Percentiles rank a stretch among this genome's conserved stretches.
Evolutionary conservation across 257 asterid species (phyloP).

Genomic region (Cynanchum wilfordii): DNA sequence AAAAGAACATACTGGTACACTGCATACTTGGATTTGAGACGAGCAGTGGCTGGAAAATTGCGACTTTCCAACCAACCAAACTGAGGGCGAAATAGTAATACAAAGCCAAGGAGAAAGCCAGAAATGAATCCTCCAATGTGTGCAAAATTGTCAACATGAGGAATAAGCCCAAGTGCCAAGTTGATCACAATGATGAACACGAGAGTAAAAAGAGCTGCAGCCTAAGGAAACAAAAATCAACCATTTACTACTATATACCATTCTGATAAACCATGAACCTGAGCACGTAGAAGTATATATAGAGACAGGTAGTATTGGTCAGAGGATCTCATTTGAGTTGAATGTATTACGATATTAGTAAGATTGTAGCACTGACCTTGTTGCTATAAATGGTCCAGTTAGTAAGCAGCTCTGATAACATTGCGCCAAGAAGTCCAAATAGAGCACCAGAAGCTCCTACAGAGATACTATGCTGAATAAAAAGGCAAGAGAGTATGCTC

Average conservation of each 20-base stretch:
- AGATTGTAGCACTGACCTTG: slow-evolving; percentile 45
- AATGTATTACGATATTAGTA: neutral
- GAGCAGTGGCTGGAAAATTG: slow-evolving; percentile 47
- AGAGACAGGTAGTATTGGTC: neutral
- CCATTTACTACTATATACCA: neutral
- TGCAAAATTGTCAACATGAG: slow-evolving; percentile 87
- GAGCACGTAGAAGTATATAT: too few relatives aligned
- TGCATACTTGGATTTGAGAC: slow-evolving; percentile 63
- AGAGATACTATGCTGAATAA: slow-evolving; percentile 71
- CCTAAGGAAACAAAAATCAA: slow-evolving; percentile 27
- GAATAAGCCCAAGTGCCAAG: slow-evolving; percentile 78
- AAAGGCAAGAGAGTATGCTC: slow-evolving; percentile 71
- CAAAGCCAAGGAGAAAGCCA: slow-evolving; percentile 80
- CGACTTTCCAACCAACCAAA: slow-evolving; percentile 68
- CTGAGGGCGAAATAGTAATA: slow-evolving; percentile 70
- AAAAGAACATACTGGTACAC: slow-evolving; percentile 50
- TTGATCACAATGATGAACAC: slow-evolving; percentile 55
- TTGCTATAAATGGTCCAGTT: slow-evolving; percentile 94
- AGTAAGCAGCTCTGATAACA: slow-evolving; percentile 85
- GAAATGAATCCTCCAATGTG: slow-evolving; percentile 81
- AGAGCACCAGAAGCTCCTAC: slow-evolving; percentile 99
- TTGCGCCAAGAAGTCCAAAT: slow-evolving; percentile 99
- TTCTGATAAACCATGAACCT: neutral
- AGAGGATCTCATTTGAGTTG: too few relatives aligned
- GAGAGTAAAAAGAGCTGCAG: slow-evolving; percentile 83